Base-by-base conservation (phyloP, 177 flowering plant species). In the Vitis hybrid region DNA sequence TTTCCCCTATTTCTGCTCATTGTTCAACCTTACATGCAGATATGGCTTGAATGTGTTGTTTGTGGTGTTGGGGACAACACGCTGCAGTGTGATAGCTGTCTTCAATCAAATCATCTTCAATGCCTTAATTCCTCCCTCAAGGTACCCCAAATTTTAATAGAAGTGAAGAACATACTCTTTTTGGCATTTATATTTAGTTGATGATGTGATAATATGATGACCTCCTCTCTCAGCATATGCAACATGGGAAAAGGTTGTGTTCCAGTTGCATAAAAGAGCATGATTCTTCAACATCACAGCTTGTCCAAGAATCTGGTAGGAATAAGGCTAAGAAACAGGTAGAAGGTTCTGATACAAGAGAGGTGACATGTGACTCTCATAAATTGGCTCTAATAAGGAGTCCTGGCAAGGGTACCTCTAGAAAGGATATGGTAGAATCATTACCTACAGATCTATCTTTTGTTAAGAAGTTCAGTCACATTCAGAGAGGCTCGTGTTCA, bases 61-160 rank as follows among this genome's bases (percentile, higher is more conserved):
- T 69, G 56, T 69, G 64, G 64, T 59, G 48, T 49, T 11, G 62
- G 56, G 11, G 57, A 45, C 15, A 50, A 50, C 21, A n/a, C 23
- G 45, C 13, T 69, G 45, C 23, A 69, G 15, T 60, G 58, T 69
- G 55, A 32, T 51, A 51, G 39, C 19, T 68, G 70, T 32, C n/a
- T 52, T 17, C 65, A 8, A 32, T 55, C 72, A 51, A 61, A 61
- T 70, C 72, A 54, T 70, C 17, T 9, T 70, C 66, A 61, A 51
- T 70, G 66, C 60, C 50, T 61, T 58, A 39, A 52, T 70, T n/a
- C 9, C 14, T 52, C 58, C 12, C n/a, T 6, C 21, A 68, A 58
- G 63, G 70, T 68, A 57, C 49, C 6, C 18, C 4, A 32, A 58
- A 55, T 32, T 56, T 68, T 62, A 51, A 30, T 17, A 2, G 34